Conservation (phyloP, 768 basidiomycete genomes). For the Tubosaeta sp. region DNA sequence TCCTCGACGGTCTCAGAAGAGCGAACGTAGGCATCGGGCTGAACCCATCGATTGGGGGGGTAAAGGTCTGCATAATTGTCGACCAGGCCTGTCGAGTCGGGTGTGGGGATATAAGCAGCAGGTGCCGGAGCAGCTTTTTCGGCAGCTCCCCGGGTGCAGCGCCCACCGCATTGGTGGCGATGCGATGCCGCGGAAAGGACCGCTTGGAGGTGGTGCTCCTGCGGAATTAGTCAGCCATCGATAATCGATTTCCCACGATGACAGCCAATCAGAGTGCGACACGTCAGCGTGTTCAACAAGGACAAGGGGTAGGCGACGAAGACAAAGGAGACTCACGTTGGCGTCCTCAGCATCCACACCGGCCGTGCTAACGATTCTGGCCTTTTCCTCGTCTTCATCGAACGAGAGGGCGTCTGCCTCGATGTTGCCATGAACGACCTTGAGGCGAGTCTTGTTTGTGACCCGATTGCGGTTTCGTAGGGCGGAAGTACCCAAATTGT, state of each 20-base stretch:
- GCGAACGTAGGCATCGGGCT: slow-evolving; percentile 66
- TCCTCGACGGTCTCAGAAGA: slow-evolving; percentile 89
- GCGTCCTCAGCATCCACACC: slow-evolving; percentile 93
- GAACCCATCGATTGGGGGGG: neutral
- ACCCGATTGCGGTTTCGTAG: slow-evolving; percentile 86
- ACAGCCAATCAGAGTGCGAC: slow-evolving; percentile 45
- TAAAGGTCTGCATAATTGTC: slow-evolving; percentile 55
- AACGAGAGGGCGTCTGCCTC: slow-evolving; percentile 76
- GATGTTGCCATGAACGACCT: slow-evolving; percentile 75
- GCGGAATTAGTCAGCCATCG: slow-evolving; percentile 49
- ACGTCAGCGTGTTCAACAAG: slow-evolving; percentile 42
- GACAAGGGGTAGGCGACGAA: slow-evolving; percentile 32
- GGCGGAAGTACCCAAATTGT: slow-evolving; percentile 69
- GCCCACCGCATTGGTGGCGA: slow-evolving; percentile 37
- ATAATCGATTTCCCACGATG: slow-evolving; percentile 43
- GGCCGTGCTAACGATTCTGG: slow-evolving; percentile 72
- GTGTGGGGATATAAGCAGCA: slow-evolving; percentile 85
- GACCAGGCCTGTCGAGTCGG: slow-evolving; percentile 79
- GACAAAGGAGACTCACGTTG: slow-evolving; percentile 64
- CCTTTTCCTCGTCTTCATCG: slow-evolving; percentile 85
- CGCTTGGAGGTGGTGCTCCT: slow-evolving; percentile 59
- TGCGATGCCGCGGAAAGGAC: slow-evolving; percentile 54
- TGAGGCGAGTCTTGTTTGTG: slow-evolving; percentile 89
- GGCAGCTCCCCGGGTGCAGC: slow-evolving; percentile 33
- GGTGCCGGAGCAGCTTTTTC: slow-evolving; percentile 36